A percentile compares a stretch with the other conserved stretches of the same genome.
Evolutionary conservation across 768 basidiomycete species (phyloP).

Genomic region (Auriculariales sp.): DNA sequence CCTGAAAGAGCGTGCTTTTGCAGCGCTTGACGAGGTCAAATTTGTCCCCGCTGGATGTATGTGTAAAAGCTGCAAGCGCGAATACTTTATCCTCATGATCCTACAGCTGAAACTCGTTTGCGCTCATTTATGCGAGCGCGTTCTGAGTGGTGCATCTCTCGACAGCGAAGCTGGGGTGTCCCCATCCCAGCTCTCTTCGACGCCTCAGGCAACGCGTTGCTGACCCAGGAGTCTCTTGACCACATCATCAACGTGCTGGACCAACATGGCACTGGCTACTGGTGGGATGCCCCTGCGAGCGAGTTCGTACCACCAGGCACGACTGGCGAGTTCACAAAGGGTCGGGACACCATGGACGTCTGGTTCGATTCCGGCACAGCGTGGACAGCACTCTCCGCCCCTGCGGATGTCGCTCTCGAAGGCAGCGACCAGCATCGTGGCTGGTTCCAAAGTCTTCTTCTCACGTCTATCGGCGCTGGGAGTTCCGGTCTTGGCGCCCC

Average conservation of each 20-base stretch:
- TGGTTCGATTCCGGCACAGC: constrained; percentile 98
- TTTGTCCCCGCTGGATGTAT: constrained; percentile 70
- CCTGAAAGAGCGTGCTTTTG: constrained; percentile 65
- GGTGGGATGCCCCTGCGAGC: constrained; percentile 80
- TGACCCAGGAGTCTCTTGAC: constrained; percentile 47
- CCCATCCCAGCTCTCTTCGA: constrained; percentile 85
- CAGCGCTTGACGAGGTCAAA: constrained; percentile 49
- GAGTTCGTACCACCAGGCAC: constrained; percentile 65
- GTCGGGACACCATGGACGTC: constrained; percentile 94
- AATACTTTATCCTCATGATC: background rate
- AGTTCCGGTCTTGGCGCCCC: constrained; percentile 24
- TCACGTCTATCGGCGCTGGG: constrained; percentile 51
- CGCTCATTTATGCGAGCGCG: constrained; percentile 75
- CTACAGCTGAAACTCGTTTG: constrained; percentile 70
- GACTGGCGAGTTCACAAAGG: constrained; percentile 35
- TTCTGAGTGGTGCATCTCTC: constrained; percentile 98
- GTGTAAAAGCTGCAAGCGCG: constrained; percentile 12
- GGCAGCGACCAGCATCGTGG: constrained; percentile 96
- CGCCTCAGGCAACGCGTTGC: constrained; percentile 45
- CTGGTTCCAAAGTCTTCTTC: constrained; percentile 93
- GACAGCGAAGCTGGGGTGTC: constrained; percentile 94
- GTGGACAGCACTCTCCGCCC: constrained; percentile 60
- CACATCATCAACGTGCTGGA: constrained; percentile 70
- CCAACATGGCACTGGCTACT: constrained; percentile 59
- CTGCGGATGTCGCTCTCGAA: constrained; percentile 81